Base-by-base conservation (phyloP, 2,329 filamentous ascomycete genomes). In the Colletotrichum sojae region DNA sequence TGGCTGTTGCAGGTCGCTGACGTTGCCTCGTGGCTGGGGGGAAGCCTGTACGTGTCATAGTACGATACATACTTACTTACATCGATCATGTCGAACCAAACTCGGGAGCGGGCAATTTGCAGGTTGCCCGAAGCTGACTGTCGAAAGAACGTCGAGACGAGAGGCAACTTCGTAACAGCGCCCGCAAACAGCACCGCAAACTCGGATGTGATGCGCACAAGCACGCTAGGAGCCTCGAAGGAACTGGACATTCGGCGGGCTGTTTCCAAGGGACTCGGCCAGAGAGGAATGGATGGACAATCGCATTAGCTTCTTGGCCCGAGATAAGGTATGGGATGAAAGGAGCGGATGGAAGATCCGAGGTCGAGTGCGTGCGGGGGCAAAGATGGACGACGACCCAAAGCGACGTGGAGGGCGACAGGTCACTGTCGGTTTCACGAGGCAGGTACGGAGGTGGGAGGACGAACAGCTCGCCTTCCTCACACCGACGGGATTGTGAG, bases 301-400 rank as follows among this genome's bases (percentile, higher is more conserved):
- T 62, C 6, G 59, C 59, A 53, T 53, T 62, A 22, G 51, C 59
- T 22, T 60, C 57, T 43, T 52, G 36, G 57, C 57, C 18, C 8
- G 27, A 56, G 36, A 43, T 40, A 43, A 18, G 48, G 39, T 52
- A 46, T 62, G 49, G 49, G 36, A 62, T 54, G 59, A 54, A 62
- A 46, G 40, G 40, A 43, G 40, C 40, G 13, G 40, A n/a, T 43
- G 40, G 16, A 43, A 43, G 40, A 43, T 43, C 40, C 16, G 40
- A 43, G 40, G 51, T 16, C 27, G 22, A 48, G 27, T 10, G 5
- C 12, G 16, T 18, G 25, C 15, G 45, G 6, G 16, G 20, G n/a
- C 31, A 40, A 45, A 31, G 18, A 22, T 36, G 13, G 18, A 22
- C 48, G 13, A 5, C 57, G n/a, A 22, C n/a, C 15, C 18, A 39